Base-by-base conservation (phyloP, 2,329 filamentous ascomycete species). In the Botrytis byssoidea region DNA sequence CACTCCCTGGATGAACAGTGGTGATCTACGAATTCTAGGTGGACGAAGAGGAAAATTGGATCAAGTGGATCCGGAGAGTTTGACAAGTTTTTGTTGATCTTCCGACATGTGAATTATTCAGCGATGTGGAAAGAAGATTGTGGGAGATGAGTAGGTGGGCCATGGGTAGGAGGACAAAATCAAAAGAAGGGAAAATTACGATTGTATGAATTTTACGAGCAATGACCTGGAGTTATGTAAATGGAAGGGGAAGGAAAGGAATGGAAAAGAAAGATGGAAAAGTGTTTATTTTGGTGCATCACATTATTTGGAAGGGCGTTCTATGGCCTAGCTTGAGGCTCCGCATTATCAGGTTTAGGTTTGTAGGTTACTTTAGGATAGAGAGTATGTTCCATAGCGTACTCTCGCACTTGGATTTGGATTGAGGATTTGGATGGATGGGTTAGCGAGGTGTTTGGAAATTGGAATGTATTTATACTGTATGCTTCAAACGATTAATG, bases 11-110 rank as follows among this genome's bases (percentile, higher is more conserved):
- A 68, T 68, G 65, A 68, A 68, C 46, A 68, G 65, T 9, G 65
- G 65, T 20, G 65, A 68, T 55, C 25, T 68, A 7, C 35, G 65
- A 18, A 40, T 68, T 3, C 14, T 68, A n/a, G 65, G 65, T 2
- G 65, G 65, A 7, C 25, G 65, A 22, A 40, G 35, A 22, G 65
- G 65, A 14, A 68, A 68, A 35, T 12, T 68, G 32, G 65, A 68
- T 55, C 65, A 68, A 37, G 65, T 68, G 46, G 65, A 68, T 68
- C 65, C 65, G 35, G 65, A 68, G 35, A 68, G 65, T 46, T 68
- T 68, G 48, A 68, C 65, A 35, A 51, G 65, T 57, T 68, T 68
- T 16, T 51, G 35, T 68, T 55, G 48, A 57, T 10, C 12, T 57
- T 57, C 14, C n/a, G 14, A 4, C 6, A 29, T 18, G n/a, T 32